Conservation (phyloP, 305 asterid species). For the Plantago coronopus region DNA sequence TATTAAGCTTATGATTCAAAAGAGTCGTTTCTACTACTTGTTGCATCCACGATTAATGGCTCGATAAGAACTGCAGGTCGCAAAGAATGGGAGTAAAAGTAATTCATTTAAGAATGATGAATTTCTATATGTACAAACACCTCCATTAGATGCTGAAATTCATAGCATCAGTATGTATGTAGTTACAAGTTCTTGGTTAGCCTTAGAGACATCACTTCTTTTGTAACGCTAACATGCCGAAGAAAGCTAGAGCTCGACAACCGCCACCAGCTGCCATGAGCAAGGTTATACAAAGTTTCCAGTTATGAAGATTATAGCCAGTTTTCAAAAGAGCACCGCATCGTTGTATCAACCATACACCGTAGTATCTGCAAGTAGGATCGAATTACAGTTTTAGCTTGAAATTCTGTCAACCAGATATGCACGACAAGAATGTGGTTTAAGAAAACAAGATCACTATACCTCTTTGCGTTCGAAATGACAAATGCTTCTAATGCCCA, state of each 20-base stretch:
- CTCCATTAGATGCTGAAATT: neutral
- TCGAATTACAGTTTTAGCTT: neutral
- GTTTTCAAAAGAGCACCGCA: conserved; percentile 61
- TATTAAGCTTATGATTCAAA: no score
- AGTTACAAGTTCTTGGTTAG: neutral
- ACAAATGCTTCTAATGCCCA: conserved; percentile 97
- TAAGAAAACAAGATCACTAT: conserved; percentile 3
- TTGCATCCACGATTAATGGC: no score
- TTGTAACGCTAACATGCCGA: conserved; percentile 50
- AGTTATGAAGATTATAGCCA: conserved; percentile 51
- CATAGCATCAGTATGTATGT: neutral
- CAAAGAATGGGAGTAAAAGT: no score
- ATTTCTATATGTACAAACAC: neutral
- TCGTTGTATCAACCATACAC: conserved; percentile 91
- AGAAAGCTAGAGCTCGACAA: conserved; percentile 59
- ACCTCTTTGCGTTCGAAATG: conserved; percentile 81
- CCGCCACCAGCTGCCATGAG: conserved; percentile 59
- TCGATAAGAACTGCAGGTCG: no score
- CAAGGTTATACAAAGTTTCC: conserved; percentile 56
- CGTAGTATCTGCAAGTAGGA: conserved; percentile 56
- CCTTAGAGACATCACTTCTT: conserved; percentile 34
- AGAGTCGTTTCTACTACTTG: no score
- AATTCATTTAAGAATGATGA: conserved; percentile 27
- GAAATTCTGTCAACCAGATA: neutral
- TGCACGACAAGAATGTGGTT: neutral